Base-by-base conservation (phyloP, 176 grass and related monocot species). In the Phoenix dactylifera region DNA sequence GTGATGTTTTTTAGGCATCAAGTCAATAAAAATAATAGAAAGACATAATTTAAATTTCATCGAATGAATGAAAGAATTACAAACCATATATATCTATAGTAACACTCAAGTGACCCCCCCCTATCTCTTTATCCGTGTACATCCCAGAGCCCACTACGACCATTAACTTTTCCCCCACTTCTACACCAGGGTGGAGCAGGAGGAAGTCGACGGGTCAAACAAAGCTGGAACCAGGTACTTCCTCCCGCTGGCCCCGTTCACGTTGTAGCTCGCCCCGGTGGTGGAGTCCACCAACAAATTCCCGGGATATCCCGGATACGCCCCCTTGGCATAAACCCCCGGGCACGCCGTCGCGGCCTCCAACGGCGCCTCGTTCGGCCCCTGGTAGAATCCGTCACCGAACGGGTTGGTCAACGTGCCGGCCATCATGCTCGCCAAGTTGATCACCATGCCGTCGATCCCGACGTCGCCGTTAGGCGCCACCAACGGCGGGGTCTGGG, bases 181-280 rank as follows among this genome's bases (percentile, higher is more conserved):
- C 35, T 58, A 75, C 22, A 66, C 72, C 6, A 63, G 22, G 18
- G 72, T 75, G 32, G 39, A 61, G 22, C 72, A 75, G 48, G 29
- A 35, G 7, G 22, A 55, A 15, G 3, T 59, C 2, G 62, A 30
- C 19, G 57, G 72, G 57, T 75, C 72, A 18, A 66, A 66, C 10
- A 44, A 44, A 9, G 35, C 7, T 3, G 35, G 35, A 44, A 44
- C 35, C 35, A 44, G 35, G 6, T 10, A 80, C 59, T 35, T 28
- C 62, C 70, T 68, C 6, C 63, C 49, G 18, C 56, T 58, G 26
- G 61, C 52, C 4, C 77, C 77, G n/a, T 59, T 54, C 0, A 57
- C 70, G 18, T 80, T 80, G 63, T 80, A 80, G 72, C 77, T 80
- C 5, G 70, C 77, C 1, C 72, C 59, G 4, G 20, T 80, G 23